Base-by-base conservation (phyloP, 805 yeast genomes). In the Saturnispora quitensis region DNA sequence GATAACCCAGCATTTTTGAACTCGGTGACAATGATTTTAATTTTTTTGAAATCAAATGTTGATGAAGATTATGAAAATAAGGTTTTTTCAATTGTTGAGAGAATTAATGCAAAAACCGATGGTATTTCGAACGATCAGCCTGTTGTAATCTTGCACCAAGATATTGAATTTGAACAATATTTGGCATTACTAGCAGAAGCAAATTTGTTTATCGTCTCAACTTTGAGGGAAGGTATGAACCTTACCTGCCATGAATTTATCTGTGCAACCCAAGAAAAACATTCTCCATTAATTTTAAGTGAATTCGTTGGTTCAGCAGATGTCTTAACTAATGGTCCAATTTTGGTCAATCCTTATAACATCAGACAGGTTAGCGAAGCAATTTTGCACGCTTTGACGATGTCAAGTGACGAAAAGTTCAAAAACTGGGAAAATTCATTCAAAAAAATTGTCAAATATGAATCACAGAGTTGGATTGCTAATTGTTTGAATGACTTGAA, bases 161-260 rank as follows among this genome's bases (percentile, higher is more conserved):
- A 91, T 58, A 79, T 93, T 50, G 90, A 82, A 38, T 91, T 87
- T 63, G 85, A 81, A 51, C 98, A 93, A 67, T 93, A 93, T 63
- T 66, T 93, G 53, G 98, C 96, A 0, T 70, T 93, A 47, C 76
- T 86, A 45, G 71, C 81, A 36, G 97, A 89, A 63, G 96, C 98
- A 1, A 95, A 88, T 58, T 73, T 81, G 1, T 93, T 93, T 62
- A 81, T 86, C 43, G 97, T 91, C 2, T 82, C 95, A 9, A 86
- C 96, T 1, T 78, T 91, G 74, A 82, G 99, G 63, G 99, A 93
- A 67, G 99, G 99, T 25, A 86, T 93, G 89, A 93, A 93, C 61
- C 73, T 93, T 62, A 90, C 98, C 0, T 91, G 97, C 59, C 99
- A 93, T 63, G 99, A 93, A 65, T 93, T 85, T 64, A 77, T 89